Percentiles rank a stretch among this genome's conserved stretches.
Conservation (phyloP, 305 asterid species). For the Nicotiana rustica region DNA sequence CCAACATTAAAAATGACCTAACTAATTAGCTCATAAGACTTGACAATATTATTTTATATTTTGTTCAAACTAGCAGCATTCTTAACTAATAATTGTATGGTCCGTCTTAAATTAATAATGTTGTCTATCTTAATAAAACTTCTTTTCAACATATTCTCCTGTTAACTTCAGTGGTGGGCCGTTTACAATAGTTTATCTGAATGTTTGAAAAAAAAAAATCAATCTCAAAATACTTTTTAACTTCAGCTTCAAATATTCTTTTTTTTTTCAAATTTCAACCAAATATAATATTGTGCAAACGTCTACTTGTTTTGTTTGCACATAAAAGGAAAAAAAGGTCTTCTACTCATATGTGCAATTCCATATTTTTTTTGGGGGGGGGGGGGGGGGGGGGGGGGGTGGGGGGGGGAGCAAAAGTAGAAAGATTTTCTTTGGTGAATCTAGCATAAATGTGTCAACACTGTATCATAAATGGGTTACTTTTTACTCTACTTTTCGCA, state of each 20-base stretch:
- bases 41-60: no score
- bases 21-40: no score
- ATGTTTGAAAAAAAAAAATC: neutral
- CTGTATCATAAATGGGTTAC: neutral
- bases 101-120: neutral
- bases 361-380: no score
- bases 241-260: neutral
- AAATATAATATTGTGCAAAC: neutral
- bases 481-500: neutral
- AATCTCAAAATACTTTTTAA: neutral
- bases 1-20: neutral
- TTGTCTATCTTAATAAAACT: neutral
- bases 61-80: no score
- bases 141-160: neutral
- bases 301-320: neutral
- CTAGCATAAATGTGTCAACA: neutral
- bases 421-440: neutral
- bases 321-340: neutral
- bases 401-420: no score
- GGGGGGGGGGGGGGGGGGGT: no score
- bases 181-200: no score
- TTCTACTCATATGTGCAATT: neutral
- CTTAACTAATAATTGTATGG: neutral
- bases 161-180: neutral
- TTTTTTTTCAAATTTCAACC: neutral